These are phyloP conservation scores for Lupinus albus DNA, from an alignment of 306 rosid genomes.

Conservation along the genomic window DNA sequence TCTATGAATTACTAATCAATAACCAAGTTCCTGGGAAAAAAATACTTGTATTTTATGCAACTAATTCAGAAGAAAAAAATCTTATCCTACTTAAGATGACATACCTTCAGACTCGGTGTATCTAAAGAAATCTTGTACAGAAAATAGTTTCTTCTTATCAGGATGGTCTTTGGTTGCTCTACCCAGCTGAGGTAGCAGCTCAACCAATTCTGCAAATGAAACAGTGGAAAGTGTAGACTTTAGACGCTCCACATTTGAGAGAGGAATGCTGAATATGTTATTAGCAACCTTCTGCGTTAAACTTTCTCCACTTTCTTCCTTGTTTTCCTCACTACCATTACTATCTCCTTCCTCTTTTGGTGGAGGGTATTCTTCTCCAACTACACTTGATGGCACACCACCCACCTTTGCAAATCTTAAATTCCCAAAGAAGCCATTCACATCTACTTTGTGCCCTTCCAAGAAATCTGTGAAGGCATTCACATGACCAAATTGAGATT, in stretches of 20 bases:
- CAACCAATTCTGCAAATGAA: conserved; percentile 83
- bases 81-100: conserved; percentile 32
- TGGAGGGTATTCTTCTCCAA: conserved; percentile 71
- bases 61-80: background rate
- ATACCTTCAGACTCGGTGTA: conserved; percentile 97
- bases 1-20: conserved; percentile 15
- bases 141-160: conserved; percentile 89
- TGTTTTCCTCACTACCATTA: conserved; percentile 48
- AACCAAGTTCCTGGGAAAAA: conserved; percentile 1
- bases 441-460: conserved; percentile 72
- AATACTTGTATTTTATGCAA: conserved; percentile 18
- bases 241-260: conserved; percentile 94
- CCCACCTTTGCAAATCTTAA: conserved; percentile 92
- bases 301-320: conserved; percentile 67
- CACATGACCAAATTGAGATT: conserved; percentile 56
- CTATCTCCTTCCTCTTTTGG: conserved; percentile 64
- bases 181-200: conserved; percentile 87
- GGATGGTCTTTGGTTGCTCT: conserved; percentile 84
- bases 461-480: conserved; percentile 57
- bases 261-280: conserved; percentile 81
- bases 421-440: conserved; percentile 81
- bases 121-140: conserved; percentile 97
- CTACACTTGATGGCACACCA: conserved; percentile 73
- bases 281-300: conserved; percentile 82
- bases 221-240: conserved; percentile 85